Conservation (phyloP, 371 early-diverging fungal species). For the Funneliformis caledonium region DNA sequence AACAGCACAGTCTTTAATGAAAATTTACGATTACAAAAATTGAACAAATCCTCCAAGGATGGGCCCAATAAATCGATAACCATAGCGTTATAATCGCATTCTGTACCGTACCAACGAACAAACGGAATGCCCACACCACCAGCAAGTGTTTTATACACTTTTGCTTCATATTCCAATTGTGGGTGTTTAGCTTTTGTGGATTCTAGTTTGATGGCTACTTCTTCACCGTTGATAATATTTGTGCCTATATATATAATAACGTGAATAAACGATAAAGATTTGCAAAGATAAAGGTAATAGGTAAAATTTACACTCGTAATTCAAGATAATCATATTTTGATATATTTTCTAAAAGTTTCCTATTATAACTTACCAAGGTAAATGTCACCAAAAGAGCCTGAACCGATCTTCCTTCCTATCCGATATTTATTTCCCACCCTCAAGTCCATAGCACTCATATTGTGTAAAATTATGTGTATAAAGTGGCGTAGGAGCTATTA, state of each 20-base stretch:
- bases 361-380: constrained; percentile 78
- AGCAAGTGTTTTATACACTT: constrained; percentile 91
- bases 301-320: neutral
- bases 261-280: neutral
- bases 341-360: neutral
- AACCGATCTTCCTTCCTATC: constrained; percentile 96
- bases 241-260: constrained; percentile 63
- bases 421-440: constrained; percentile 88
- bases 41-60: constrained; percentile 98
- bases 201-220: constrained; percentile 97
- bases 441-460: constrained; percentile 47
- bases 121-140: constrained; percentile 97
- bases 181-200: constrained; percentile 92
- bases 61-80: constrained; percentile 99
- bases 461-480: neutral
- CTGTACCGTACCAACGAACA: constrained; percentile 92
- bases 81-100: constrained; percentile 95
- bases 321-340: neutral
- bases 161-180: constrained; percentile 96
- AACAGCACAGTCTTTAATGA: constrained; percentile 97
- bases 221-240: constrained; percentile 91
- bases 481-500: constrained; percentile 15
- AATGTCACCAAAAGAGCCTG: constrained; percentile 99
- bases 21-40: constrained; percentile 97
- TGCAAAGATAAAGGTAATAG: neutral